Conservation (phyloP, 2,329 filamentous ascomycete species). For the Tetracladium maxilliforme region DNA sequence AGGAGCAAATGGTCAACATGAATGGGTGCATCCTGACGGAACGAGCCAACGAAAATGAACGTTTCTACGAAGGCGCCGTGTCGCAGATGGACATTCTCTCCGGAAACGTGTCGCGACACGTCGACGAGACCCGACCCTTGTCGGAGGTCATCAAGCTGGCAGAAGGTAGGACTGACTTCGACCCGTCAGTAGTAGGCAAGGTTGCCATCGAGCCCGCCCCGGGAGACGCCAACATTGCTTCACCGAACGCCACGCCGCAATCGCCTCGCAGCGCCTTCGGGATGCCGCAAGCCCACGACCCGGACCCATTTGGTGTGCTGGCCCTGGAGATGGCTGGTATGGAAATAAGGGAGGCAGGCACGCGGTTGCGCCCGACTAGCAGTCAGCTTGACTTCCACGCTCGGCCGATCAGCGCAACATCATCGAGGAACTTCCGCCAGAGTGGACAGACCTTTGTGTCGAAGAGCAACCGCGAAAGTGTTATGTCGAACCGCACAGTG, state of each 20-base stretch:
- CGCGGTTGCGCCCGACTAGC: conserved; percentile 55
- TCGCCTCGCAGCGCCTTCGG: conserved; percentile 48
- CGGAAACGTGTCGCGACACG: too few relatives aligned
- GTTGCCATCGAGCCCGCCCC: conserved; percentile 56
- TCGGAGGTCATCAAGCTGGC: conserved; percentile 79
- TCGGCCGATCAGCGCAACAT: conserved; percentile 59
- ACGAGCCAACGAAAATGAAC: conserved; percentile 71
- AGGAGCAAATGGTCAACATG: conserved; percentile 76
- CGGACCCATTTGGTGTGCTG: conserved; percentile 82
- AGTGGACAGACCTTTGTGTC: conserved; percentile 52
- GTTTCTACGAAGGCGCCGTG: conserved; percentile 74
- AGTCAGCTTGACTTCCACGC: conserved; percentile 75
- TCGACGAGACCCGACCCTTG: conserved; percentile 41
- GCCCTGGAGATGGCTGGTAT: conserved; percentile 84
- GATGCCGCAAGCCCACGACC: conserved; percentile 64
- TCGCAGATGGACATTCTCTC: too few relatives aligned
- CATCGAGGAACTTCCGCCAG: conserved; percentile 33
- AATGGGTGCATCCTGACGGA: conserved; percentile 81
- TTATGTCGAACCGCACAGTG: conserved; percentile 51
- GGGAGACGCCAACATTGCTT: conserved; percentile 50
- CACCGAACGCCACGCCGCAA: conserved; percentile 22
- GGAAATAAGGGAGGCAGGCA: conserved; percentile 82
- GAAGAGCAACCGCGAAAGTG: conserved; percentile 58
- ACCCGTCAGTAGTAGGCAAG: conserved; percentile 49
- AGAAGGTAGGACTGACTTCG: conserved; percentile 67